Base-by-base conservation (phyloP, 768 basidiomycete species). In the Amanita molliuscula region DNA sequence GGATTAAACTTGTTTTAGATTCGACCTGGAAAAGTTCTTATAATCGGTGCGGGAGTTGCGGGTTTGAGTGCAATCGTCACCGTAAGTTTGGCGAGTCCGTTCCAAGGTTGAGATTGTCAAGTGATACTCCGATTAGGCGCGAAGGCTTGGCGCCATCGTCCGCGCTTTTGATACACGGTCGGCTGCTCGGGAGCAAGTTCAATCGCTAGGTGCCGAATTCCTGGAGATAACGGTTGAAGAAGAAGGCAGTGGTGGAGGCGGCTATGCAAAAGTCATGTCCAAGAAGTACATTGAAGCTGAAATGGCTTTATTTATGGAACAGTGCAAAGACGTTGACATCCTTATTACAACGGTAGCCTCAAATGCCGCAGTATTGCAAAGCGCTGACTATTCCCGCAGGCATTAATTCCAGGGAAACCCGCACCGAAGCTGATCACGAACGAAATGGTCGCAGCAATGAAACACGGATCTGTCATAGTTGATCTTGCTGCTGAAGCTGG, bases 391-490 rank as follows among this genome's bases (percentile, higher is more conserved):
- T 33, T 31, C 29, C 16, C 28, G 1, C 41, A 85, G 83, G 89
- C 87, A 50, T 74, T 88, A 37, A 89, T 90, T 58, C 90, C 90
- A 21, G 90, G 90, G 9, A 82, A 78, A 71, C 87, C 85, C 7
- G 90, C 90, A 2, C 90, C 90, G 0, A 92, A 82, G 61, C 63
- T 93, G 38, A 89, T 93, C 59, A 87, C 82, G 4, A 73, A 81
- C 54, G 84, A 88, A 70, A 91, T 92, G 85, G 75, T 93, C 11
- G 77, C 81, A 35, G 84, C 81, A n/a, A 91, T 93, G 90, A 91
- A 87, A 57, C 88, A 87, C 67, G 90, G 90, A 21, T 92, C 90
- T 4, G 81, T 93, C 25, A 78, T 93, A 47, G 89, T 92, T 23
- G 90, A 93, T 63, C 62, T 88, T 52, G 90, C 90, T 34, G 84